Evolutionary conservation across 164 flowering plant species (phyloP).

Genomic region (Houttuynia cordata): DNA sequence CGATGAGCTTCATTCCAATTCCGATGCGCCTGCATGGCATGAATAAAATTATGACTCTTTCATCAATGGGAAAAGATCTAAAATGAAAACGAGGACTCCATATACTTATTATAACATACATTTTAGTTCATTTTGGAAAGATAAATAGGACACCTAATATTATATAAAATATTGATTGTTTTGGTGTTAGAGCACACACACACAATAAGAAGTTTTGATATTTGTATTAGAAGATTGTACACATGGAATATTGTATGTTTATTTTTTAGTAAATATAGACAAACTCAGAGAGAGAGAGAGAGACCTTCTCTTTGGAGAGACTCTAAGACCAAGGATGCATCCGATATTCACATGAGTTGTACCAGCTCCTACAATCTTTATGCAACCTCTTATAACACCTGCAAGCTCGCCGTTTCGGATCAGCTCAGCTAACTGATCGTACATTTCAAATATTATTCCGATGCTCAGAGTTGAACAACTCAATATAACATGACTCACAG

Average conservation of each 20-base stretch:
- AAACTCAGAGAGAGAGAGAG: conserved; percentile 2
- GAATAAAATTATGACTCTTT: too few species aligned
- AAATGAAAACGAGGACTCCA: too few species aligned
- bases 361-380: conserved; percentile 35
- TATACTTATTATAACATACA: too few species aligned
- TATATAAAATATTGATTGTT: too few species aligned
- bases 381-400: conserved; percentile 45
- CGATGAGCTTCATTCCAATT: conserved; percentile 34
- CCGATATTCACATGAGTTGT: conserved; percentile 27
- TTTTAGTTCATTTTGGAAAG: too few species aligned
- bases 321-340: conserved; percentile 50
- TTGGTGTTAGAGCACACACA: too few species aligned
- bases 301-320: conserved; percentile 39
- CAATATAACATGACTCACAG: not conserved
- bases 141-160: too few species aligned
- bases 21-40: conserved; percentile 31
- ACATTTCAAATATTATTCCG: conserved; percentile 8
- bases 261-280: not conserved
- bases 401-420: conserved; percentile 32
- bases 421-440: conserved; percentile 48
- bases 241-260: too few species aligned
- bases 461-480: not conserved
- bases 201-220: too few species aligned
- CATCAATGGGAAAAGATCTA: too few species aligned
- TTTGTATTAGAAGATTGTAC: too few species aligned